Base-by-base conservation (phyloP, 768 basidiomycete genomes). In the Mycena albidolilacea region DNA sequence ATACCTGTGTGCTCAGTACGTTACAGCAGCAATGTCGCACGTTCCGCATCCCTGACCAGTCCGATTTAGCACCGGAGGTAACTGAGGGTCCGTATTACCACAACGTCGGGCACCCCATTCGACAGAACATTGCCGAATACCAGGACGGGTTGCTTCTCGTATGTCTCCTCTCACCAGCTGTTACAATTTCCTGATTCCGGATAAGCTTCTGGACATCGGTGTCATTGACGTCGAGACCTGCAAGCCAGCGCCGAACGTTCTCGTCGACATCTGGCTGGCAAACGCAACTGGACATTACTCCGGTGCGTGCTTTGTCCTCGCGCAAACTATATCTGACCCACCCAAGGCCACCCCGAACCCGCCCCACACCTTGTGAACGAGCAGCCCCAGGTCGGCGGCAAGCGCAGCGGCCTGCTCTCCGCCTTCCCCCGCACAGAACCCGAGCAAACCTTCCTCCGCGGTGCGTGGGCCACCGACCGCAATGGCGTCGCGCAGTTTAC, bases 241-340 rank as follows among this genome's bases (percentile, higher is more conserved):
- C 79, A 79, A 85, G 70, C 88, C 89, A 6, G 81, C 89, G 0
- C 87, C 88, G 0, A 87, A 90, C 65, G 87, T 88, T 43, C 82
- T 90, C n/a, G 88, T 90, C 4, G 89, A 90, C 70, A 87, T 90
- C 54, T 90, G 89, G 89, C 87, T 88, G 73, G 87, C 88, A 5
- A 90, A 90, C 71, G 86, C 89, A 7, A 90, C 89, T 0, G 89
- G 89, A 0, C 81, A 81, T 64, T 90, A 90, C 70, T 85, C 88
- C n/a, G 88, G 87, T 84, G 58, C 15, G 79, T 66, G 11, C 70
- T 62, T 12, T n/a, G 57, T 69, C 37, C 9, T 3, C n/a, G 8
- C 11, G 15, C 11, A 23, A 23, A 10, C 14, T 12, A 19, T 39
- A 64, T 67, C 23, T 67, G n/a, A 39, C 30, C 44, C 21, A 19